A percentile compares a stretch with the other conserved stretches of the same genome.
Evolutionary conservation across 2,329 filamentous ascomycete genomes (phyloP).

Genomic region (Aureobasidium sp.): DNA sequence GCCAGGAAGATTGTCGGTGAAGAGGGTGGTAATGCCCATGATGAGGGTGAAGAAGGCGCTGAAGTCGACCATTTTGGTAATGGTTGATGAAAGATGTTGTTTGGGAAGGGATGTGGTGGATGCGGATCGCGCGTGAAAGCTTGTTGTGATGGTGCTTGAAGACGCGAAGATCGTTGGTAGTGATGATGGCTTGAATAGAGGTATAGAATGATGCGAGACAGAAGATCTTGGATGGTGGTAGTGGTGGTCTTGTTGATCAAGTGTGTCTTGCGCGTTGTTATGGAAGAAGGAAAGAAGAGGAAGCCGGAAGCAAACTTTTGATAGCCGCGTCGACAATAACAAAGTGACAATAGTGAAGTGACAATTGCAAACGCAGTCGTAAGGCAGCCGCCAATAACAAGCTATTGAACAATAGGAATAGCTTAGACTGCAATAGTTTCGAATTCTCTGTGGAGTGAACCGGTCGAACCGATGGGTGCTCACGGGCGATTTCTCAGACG

Average conservation of each 20-base stretch:
- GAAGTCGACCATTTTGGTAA: background rate
- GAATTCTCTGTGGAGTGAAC: background rate
- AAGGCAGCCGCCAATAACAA: background rate
- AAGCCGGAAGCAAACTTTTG: background rate
- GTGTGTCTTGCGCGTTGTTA: background rate
- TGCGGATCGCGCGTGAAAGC: background rate
- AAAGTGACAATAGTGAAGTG: background rate
- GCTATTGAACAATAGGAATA: background rate
- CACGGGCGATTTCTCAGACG: background rate
- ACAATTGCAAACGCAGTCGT: background rate
- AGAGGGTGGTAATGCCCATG: background rate
- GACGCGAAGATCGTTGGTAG: background rate
- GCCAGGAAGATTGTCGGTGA: background rate
- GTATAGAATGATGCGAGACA: background rate
- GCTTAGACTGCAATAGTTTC: background rate
- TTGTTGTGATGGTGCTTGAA: background rate
- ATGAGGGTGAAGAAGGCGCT: background rate
- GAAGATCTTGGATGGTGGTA: background rate
- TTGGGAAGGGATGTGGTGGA: background rate
- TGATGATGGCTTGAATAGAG: background rate
- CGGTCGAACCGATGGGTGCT: background rate
- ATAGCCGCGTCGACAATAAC: conserved; percentile 2
- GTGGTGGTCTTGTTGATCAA: background rate
- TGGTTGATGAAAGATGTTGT: background rate
- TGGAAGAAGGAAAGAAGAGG: background rate